Base-by-base conservation (phyloP, 208 protist species). In the Trypanosoma caninum region DNA sequence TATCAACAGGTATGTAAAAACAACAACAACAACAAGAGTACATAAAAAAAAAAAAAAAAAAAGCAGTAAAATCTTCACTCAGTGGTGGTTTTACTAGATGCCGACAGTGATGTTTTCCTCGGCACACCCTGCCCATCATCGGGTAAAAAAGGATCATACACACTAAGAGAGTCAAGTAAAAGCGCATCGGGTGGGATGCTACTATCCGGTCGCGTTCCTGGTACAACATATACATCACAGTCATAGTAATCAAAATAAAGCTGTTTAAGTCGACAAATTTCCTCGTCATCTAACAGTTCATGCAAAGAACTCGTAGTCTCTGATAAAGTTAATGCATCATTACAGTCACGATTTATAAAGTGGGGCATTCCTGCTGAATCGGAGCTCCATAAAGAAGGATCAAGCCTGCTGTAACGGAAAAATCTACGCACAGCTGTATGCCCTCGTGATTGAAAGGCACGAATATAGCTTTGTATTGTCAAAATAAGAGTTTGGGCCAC, bases 211-310 rank as follows among this genome's bases (percentile, higher is more conserved):
- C 47, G 45, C 31, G 54, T 57, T n/a, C 56, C 65, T 33, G 65
- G 65, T 40, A 71, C 56, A 30, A 71, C 56, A 64, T 71, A 71
- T 34, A 81, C 70, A 66, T 94, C 84, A 45, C 88, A 94, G 45
- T 94, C 88, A 40, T 84, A 94, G 56, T 91, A 94, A 72, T 94
- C 84, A 73, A 94, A 94, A 63, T 94, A 94, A 20, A 94, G 64
- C 52, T 94, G 88, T 50, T 84, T 84, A 28, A 94, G 74, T 27
- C 80, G 61, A 33, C 58, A 73, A 10, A 94, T 72, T 51, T 91
- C 84, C 13, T 72, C 69, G 47, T 66, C 56, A 53, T 90, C 84
- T 0, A 94, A 65, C 11, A 82, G 20, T 14, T 93, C 86, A 16
- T 82, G 80, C 1, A 76, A 48, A 7, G 62, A 76, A 41, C 54